These are phyloP conservation scores for Mycena haematopus DNA, from an alignment of 768 basidiomycete species.

Conservation along the genomic window DNA sequence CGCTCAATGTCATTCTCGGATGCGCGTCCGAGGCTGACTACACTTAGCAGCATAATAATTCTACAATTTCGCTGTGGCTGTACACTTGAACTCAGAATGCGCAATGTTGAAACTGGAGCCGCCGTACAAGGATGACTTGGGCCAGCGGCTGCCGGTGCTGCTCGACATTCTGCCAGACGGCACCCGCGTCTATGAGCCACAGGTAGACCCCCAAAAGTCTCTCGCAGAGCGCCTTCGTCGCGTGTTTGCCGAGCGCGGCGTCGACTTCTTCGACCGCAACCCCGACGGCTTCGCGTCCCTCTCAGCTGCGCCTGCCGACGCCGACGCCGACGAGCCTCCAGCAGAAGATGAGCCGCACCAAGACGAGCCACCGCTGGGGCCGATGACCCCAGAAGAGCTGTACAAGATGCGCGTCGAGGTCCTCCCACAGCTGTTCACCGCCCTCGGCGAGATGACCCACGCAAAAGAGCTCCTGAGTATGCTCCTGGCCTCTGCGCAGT, in stretches of 20 bases:
- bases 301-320: constrained; percentile 34
- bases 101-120: constrained; percentile 67
- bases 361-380: constrained; percentile 40
- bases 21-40: too few species aligned
- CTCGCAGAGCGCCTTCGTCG: constrained; percentile 72
- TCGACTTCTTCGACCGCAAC: constrained; percentile 73
- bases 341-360: constrained; percentile 36
- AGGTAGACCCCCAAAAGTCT: constrained; percentile 60
- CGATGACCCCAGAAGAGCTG: constrained; percentile 79
- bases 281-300: constrained; percentile 35
- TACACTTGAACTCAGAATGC: not conserved
- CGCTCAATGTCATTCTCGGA: too few species aligned
- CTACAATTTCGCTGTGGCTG: too few species aligned
- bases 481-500: constrained; percentile 51
- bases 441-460: constrained; percentile 80
- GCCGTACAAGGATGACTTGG: constrained; percentile 82
- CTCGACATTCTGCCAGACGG: constrained; percentile 76
- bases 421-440: constrained; percentile 70
- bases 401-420: constrained; percentile 77
- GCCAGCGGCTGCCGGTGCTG: constrained; percentile 64
- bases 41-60: too few species aligned
- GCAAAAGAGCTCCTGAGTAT: constrained; percentile 73
- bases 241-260: constrained; percentile 76
- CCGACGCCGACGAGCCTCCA: constrained; percentile 36
- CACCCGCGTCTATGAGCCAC: constrained; percentile 69